Percentiles rank a stretch among this genome's conserved stretches.
Evolutionary conservation across 169 alveolate species (phyloP).

Genomic region (Miamiensis avidus): DNA sequence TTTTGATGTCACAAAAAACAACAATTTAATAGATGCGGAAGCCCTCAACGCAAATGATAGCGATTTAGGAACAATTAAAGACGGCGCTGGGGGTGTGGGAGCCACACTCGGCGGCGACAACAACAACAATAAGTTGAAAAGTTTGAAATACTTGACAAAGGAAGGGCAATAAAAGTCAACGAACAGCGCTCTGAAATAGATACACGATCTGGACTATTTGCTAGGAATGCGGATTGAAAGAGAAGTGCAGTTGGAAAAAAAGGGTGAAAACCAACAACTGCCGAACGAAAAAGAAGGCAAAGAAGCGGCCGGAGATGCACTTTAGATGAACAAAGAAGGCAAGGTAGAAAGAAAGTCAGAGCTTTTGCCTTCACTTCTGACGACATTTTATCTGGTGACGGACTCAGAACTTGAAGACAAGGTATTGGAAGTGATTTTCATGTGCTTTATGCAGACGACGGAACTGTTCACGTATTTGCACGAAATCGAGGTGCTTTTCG

Average conservation of each 20-base stretch:
- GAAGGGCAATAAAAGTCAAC: no score
- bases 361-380: conserved; percentile 33
- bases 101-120: no score
- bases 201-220: conserved; percentile 41
- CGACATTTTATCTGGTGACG: conserved; percentile 22
- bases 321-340: conserved; percentile 19
- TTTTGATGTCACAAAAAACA: no score
- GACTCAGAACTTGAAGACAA: conserved; percentile 32
- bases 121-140: no score
- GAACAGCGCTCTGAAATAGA: no score
- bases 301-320: neutral
- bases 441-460: conserved; percentile 20
- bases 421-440: conserved; percentile 27
- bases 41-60: no score
- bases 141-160: no score
- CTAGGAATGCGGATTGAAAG: neutral
- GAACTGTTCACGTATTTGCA: conserved; percentile 25
- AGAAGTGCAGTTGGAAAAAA: neutral
- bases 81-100: no score
- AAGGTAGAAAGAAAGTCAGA: conserved; percentile 17
- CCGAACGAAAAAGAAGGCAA: conserved; percentile 4
- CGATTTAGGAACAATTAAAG: no score
- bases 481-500: conserved; percentile 33
- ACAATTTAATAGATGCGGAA: no score
- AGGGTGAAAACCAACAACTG: neutral